A percentile compares a stretch with the other conserved stretches of the same genome.
Evolutionary conservation across 225 moss, liverwort and hornwort species (phyloP).

Genomic region (Sphagnum tenellum): DNA sequence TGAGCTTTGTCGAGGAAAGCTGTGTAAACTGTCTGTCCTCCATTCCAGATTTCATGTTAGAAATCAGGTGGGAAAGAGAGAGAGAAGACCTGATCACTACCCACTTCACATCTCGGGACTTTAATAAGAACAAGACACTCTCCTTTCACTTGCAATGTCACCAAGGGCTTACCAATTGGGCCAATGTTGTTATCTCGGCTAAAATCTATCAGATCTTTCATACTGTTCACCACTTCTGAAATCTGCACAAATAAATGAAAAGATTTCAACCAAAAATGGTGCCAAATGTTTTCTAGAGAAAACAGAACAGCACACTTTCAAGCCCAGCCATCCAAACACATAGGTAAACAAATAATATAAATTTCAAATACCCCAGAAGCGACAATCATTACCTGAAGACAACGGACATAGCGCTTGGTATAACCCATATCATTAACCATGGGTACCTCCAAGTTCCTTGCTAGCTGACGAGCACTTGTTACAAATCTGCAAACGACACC

Average conservation of each 20-base stretch:
- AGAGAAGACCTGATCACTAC: too few relatives aligned
- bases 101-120: too few relatives aligned
- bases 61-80: not conserved
- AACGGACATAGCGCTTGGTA: conserved; percentile 98
- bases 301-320: too few relatives aligned
- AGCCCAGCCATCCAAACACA: too few relatives aligned
- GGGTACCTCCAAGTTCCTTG: conserved; percentile 86
- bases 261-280: too few relatives aligned
- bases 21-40: conserved; percentile 49
- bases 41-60: not conserved
- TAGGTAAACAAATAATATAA: too few relatives aligned
- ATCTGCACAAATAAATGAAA: conserved; percentile 43
- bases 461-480: conserved; percentile 87
- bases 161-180: conserved; percentile 52
- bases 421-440: conserved; percentile 96
- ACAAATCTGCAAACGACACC: conserved; percentile 48
- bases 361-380: too few relatives aligned
- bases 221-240: conserved; percentile 99
- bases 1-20: conserved; percentile 26
- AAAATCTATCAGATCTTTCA: conserved; percentile 99
- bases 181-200: conserved; percentile 88
- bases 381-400: conserved; percentile 69
- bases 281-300: not conserved
- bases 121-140: too few relatives aligned
- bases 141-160: too few relatives aligned